phyloP scores from a whole-genome alignment of 139 green algal genomes.

The Tetraselmis striata region DNA sequence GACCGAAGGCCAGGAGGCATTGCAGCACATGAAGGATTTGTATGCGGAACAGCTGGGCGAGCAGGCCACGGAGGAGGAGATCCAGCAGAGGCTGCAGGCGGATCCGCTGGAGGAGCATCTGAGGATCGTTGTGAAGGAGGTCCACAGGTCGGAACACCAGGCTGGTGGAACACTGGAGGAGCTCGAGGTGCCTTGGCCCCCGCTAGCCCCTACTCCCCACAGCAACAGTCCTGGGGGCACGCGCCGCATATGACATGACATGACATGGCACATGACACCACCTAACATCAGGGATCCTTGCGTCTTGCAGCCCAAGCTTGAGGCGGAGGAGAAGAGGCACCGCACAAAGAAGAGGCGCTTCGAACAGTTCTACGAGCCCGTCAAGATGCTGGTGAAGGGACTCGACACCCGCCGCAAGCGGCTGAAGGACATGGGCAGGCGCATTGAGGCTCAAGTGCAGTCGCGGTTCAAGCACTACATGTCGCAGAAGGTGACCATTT shows the following conservation, averaged over 20 bases:
- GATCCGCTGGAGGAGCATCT: background rate
- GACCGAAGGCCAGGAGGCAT: background rate
- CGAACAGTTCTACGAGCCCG: background rate
- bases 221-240: too few species aligned
- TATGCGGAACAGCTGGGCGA: background rate
- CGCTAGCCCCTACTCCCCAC: too few species aligned
- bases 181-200: constrained; percentile 15
- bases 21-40: background rate
- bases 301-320: background rate
- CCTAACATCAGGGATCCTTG: too few species aligned
- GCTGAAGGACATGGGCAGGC: background rate
- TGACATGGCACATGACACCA: too few species aligned
- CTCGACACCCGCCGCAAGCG: background rate
- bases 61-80: background rate
- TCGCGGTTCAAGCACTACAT: background rate
- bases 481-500: background rate
- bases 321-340: background rate
- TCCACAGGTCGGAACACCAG: background rate
- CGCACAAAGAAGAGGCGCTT: background rate
- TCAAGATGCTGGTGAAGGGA: background rate
- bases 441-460: background rate
- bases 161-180: constrained; percentile 26
- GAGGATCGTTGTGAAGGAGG: background rate
- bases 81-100: background rate
- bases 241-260: too few species aligned